Conservation (phyloP, 495 filamentous ascomycete genomes). For the Pyrenula massariospora region DNA sequence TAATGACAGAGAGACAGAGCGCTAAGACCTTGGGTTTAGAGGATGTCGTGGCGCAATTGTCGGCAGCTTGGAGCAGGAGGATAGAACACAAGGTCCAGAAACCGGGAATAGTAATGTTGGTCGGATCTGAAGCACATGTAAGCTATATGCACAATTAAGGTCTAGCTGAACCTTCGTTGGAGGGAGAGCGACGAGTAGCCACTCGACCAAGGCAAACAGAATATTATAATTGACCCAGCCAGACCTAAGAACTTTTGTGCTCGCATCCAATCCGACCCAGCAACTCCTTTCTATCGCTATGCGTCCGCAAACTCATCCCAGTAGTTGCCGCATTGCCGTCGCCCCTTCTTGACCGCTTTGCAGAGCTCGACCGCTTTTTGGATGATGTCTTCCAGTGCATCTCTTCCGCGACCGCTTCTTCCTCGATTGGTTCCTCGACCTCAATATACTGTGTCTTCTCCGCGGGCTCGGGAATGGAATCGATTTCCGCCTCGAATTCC, state of each 20-base stretch:
- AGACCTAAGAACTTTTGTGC: background rate
- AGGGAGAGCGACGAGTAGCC: too few species aligned
- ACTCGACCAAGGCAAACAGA: too few species aligned
- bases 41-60: too few species aligned
- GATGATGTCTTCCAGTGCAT: background rate
- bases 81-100: too few species aligned
- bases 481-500: background rate
- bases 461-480: background rate
- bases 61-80: too few species aligned
- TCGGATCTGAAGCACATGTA: too few species aligned
- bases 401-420: background rate
- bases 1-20: too few species aligned
- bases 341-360: background rate
- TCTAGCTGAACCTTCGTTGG: too few species aligned
- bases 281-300: slow-evolving; percentile 63
- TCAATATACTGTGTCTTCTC: background rate
- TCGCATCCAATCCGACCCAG: slow-evolving; percentile 66
- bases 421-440: background rate
- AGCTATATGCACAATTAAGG: too few species aligned
- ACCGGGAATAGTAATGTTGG: too few species aligned
- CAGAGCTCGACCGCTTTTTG: background rate
- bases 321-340: slow-evolving; percentile 1
- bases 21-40: too few species aligned
- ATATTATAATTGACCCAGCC: too few species aligned
- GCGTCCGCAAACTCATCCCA: slow-evolving; percentile 38